Conservation (phyloP, 805 yeast species). For the Candida vaughaniae region DNA sequence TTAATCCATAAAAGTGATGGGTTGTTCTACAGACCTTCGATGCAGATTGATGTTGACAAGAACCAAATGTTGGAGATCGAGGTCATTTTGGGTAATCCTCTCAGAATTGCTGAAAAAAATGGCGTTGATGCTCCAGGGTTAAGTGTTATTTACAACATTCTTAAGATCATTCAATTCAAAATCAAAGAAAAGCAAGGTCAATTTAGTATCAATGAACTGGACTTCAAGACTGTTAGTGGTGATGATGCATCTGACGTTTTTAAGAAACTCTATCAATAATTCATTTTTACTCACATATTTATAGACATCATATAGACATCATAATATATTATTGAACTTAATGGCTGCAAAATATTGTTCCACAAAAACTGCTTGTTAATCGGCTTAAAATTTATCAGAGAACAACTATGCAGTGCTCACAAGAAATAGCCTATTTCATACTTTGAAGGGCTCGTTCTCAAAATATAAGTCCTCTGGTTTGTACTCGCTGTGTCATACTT, state of each 20-base stretch:
- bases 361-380: too few species aligned
- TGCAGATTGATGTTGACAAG: constrained; percentile 39
- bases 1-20: constrained; percentile 53
- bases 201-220: constrained; percentile 22
- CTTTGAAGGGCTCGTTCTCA: too few species aligned
- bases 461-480: too few species aligned
- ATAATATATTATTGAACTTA: too few species aligned
- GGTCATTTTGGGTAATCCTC: constrained; percentile 39
- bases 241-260: constrained; percentile 19
- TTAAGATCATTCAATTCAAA: constrained; percentile 60
- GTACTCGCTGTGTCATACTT: too few species aligned
- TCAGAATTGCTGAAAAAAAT: constrained; percentile 37
- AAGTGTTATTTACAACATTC: constrained; percentile 53
- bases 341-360: too few species aligned
- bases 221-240: constrained; percentile 17
- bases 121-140: constrained; percentile 57
- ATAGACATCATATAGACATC: too few species aligned
- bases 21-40: constrained; percentile 40
- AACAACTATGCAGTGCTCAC: too few species aligned
- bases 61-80: constrained; percentile 39
- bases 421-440: too few species aligned
- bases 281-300: too few species aligned
- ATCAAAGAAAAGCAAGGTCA: constrained; percentile 56
- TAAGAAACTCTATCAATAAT: neutral
- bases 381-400: too few species aligned